Base-by-base conservation (phyloP, 768 basidiomycete genomes). In the Hortiboletus campestris region DNA sequence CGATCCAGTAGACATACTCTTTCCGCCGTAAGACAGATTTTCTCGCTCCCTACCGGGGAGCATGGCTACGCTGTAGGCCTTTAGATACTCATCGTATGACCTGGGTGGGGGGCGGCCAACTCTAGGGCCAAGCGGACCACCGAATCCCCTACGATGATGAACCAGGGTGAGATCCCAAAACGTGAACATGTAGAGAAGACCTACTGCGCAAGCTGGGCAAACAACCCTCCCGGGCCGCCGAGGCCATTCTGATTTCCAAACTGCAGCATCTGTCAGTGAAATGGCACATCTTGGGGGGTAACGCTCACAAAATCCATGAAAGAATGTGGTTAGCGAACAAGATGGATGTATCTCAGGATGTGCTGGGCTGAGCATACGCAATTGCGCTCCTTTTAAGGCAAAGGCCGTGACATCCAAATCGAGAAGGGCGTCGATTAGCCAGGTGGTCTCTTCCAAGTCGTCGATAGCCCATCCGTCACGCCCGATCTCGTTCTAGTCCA, bases 21-120 rank as follows among this genome's bases (percentile, higher is more conserved):
- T 98, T 69, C 97, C 97, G 60, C 97, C 97, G 64, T 95, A 98
- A 53, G 93, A 91, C 31, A 99, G 74, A 69, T 98, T 97, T 58
- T 92, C 85, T 73, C 93, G 79, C 73, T 93, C 88, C 60, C 81
- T 80, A 31, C 92, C 86, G 1, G 88, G 88, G 50, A 97, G 84
- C 86, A 98, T 94, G 19, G 93, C 94, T 49, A 95, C 90, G 61
- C 93, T 95, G 68, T 95, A 96, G 2, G 95, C 97, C 68, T 90
- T 94, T 63, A 94, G 80, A 74, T 96, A 94, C 63, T 96, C 91
- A 65, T 95, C 89, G 67, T 92, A 98, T 0, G 90, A 78, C 59
- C 86, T 81, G 14, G 91, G 80, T 55, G 84, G 80, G 6, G 83
- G 62, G 9, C 80, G 76, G 16, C 80, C 78, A 44, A 76, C 61